A percentile compares a stretch with the other conserved stretches of the same genome.
phyloP scores from a whole-genome alignment of 495 filamentous ascomycete species.

The Pseudevernia furfuracea region DNA sequence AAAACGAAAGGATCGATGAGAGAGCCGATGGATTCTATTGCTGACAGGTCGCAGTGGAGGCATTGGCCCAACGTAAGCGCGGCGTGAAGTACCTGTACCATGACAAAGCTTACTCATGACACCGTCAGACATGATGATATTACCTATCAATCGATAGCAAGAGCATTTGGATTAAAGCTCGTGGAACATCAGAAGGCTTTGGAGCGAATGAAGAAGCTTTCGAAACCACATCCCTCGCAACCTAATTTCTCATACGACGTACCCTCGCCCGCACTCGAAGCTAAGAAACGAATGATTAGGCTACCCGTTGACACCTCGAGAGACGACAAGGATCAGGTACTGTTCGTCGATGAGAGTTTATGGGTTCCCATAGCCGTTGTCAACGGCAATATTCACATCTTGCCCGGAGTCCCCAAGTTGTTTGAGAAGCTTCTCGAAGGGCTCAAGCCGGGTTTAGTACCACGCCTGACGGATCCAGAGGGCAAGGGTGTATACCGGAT shows the following conservation, averaged over 20 bases:
- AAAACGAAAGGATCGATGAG: neutral
- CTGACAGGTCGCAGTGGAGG: constrained; percentile 54
- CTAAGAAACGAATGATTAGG: constrained; percentile 82
- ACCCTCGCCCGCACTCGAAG: constrained; percentile 66
- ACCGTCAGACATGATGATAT: constrained; percentile 82
- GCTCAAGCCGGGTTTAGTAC: constrained; percentile 60
- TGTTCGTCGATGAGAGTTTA: constrained; percentile 71
- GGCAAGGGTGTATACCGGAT: constrained; percentile 71
- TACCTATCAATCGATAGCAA: constrained; percentile 88
- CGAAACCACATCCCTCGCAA: constrained; percentile 61
- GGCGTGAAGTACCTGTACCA: constrained; percentile 13
- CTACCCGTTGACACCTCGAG: constrained; percentile 64
- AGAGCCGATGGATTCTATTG: neutral
- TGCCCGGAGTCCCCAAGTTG: constrained; percentile 80
- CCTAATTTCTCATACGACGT: constrained; percentile 78
- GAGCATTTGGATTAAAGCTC: constrained; percentile 72
- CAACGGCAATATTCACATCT: constrained; percentile 87
- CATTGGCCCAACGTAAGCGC: constrained; percentile 80
- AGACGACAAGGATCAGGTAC: constrained; percentile 53
- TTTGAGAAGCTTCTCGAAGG: constrained; percentile 73
- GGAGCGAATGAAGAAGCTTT: constrained; percentile 73
- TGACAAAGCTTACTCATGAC: constrained; percentile 14
- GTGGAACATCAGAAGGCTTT: constrained; percentile 68
- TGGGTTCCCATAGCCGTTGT: constrained; percentile 88
- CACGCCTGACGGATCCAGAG: constrained; percentile 65